Evolutionary conservation across 305 asterid species (phyloP).

Genomic region (Plantago lanceolata): DNA sequence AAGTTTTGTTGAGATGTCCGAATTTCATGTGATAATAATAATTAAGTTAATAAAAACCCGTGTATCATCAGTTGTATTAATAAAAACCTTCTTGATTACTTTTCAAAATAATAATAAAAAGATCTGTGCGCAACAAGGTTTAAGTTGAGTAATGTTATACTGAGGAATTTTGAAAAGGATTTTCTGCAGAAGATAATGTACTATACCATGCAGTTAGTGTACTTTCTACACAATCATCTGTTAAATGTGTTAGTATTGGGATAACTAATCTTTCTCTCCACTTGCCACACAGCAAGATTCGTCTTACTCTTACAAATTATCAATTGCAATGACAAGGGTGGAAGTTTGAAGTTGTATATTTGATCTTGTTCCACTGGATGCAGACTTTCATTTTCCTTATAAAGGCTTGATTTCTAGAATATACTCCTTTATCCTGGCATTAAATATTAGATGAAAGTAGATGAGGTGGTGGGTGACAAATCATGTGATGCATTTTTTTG

Average conservation of each 20-base stretch:
- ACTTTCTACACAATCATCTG: neutral
- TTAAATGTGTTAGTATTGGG: too few relatives aligned
- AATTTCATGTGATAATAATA: neutral
- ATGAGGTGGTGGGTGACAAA: neutral
- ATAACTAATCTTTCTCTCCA: neutral
- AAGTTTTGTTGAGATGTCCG: neutral
- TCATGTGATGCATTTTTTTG: too few relatives aligned
- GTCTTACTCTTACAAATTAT: too few relatives aligned
- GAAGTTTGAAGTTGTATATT: neutral
- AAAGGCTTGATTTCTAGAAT: neutral
- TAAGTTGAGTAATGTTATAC: neutral
- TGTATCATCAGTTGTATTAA: too few relatives aligned
- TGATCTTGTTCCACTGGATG: neutral
- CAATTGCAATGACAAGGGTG: neutral
- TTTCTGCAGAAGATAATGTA: too few relatives aligned
- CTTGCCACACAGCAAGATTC: neutral
- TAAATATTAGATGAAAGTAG: neutral
- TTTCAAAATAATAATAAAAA: too few relatives aligned
- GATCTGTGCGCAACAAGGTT: neutral
- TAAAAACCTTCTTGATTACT: too few relatives aligned
- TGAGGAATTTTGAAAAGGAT: neutral
- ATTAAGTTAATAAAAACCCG: too few relatives aligned
- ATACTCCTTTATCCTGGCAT: neutral
- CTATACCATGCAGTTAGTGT: neutral
- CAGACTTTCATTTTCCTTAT: neutral